Base-by-base conservation (phyloP, 768 basidiomycete species). In the Serendipita sp. region DNA sequence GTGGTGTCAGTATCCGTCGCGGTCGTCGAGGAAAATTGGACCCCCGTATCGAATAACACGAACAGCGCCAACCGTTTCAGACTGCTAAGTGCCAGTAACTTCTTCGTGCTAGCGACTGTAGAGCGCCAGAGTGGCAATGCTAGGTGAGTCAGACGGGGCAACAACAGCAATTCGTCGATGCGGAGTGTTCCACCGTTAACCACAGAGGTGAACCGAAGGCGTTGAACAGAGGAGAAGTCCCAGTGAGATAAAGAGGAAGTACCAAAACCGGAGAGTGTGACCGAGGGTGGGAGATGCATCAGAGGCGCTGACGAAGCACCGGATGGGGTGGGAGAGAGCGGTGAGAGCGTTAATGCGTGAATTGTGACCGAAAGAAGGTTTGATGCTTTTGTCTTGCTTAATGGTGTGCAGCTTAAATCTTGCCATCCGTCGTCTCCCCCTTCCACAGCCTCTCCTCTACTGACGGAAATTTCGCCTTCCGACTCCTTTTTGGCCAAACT, bases 171-270 rank as follows among this genome's bases (percentile, higher is more conserved):
- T 35, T 60, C 56, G 24, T 60, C 56, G 24, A 37, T 60, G 4
- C 56, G 56, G 10, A 60, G 35, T 8, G 56, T 60, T 1, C 56
- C 56, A 10, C 56, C 56, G 32, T 60, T 60, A 28, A 60, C 56
- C 11, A 60, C 56, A 24, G 56, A 60, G n/a, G 56, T 60, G 56
- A 60, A 60, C 35, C 56, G 56, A 37, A 60, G 56, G 8, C 56
- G 56, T 28, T 60, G 28, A 35, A 60, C 56, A 8, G 24, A 32
- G 28, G 18, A 28, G 35, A 60, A 60, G 28, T 60, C 35, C 56
- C 56, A 60, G 10, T 35, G 18, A 4, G 35, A 24, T 10, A 60
- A 10, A 8, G 28, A 32, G n/a, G 56, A 60, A n/a, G 56, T 60
- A 10, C 56, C 56, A 2, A 60, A 60, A 10, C 56, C 56, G 28